Percentiles rank a stretch among this genome's conserved stretches.
phyloP scores from a whole-genome alignment of 1,139 yeast species.

The Yamadazyma membranifaciens region DNA sequence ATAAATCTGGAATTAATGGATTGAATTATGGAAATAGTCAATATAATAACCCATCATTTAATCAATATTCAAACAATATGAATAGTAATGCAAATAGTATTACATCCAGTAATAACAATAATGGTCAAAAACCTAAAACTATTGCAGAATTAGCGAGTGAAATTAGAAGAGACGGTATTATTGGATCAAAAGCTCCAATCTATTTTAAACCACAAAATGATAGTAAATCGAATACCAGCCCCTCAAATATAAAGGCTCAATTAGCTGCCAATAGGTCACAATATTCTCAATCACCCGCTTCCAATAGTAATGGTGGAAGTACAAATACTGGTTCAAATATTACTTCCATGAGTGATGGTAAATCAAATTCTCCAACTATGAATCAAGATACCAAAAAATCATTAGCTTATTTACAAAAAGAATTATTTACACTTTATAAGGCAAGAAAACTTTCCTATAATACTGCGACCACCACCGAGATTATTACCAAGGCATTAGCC shows the following conservation, averaged over 20 bases:
- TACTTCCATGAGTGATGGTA: background rate
- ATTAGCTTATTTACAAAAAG: slow-evolving; percentile 67
- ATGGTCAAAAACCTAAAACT: slow-evolving; percentile 41
- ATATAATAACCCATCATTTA: background rate
- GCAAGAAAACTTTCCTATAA: slow-evolving; percentile 65
- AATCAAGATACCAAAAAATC: slow-evolving; percentile 63
- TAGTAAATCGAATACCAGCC: slow-evolving; percentile 8
- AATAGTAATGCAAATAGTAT: slow-evolving; percentile 37
- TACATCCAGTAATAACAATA: slow-evolving; percentile 16
- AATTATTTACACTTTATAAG: slow-evolving; percentile 64
- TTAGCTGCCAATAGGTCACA: slow-evolving; percentile 50
- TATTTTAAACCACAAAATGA: slow-evolving; percentile 31
- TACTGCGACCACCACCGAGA: slow-evolving; percentile 71
- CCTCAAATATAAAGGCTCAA: slow-evolving; percentile 46
- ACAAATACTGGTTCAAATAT: background rate
- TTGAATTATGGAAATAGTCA: background rate
- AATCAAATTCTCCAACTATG: slow-evolving; percentile 21
- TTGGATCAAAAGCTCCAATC: slow-evolving; percentile 31
- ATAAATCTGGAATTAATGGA: slow-evolving; percentile 16
- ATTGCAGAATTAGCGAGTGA: slow-evolving; percentile 59
- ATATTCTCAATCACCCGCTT: slow-evolving; percentile 17
- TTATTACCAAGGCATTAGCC: slow-evolving; percentile 88
- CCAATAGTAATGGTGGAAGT: background rate
- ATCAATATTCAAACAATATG: slow-evolving; percentile 1
- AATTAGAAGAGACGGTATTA: slow-evolving; percentile 40